Percentiles rank a stretch among this genome's conserved stretches.
Evolutionary conservation across 768 basidiomycete genomes (phyloP).

Genomic region (Rhizopogon salebrosus): DNA sequence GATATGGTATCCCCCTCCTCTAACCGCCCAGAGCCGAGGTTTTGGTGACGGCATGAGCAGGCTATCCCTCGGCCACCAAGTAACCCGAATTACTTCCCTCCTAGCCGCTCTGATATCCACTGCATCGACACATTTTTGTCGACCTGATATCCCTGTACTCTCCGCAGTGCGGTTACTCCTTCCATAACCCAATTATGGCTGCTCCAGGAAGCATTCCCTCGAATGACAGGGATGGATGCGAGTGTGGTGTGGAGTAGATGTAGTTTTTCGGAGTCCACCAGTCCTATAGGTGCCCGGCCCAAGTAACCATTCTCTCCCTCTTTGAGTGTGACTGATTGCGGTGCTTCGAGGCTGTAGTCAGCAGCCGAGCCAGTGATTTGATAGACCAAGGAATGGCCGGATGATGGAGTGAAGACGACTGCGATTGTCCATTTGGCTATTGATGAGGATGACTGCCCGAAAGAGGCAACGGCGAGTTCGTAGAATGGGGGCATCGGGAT

Average conservation of each 20-base stretch:
- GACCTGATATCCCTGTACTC: conserved; percentile 21
- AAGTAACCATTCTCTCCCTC: conserved; percentile 23
- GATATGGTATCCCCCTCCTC: conserved; percentile 2
- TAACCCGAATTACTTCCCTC: conserved; percentile 15
- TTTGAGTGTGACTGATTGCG: conserved; percentile 28
- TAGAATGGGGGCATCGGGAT: conserved; percentile 28
- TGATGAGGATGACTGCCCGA: conserved; percentile 14
- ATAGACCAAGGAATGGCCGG: conserved; percentile 26
- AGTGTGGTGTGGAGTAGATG: conserved; percentile 24
- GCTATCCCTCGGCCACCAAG: neutral
- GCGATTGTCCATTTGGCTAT: conserved; percentile 22
- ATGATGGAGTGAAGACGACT: conserved; percentile 22
- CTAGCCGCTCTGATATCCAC: conserved; percentile 24
- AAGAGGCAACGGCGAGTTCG: conserved; percentile 26
- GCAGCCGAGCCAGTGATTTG: conserved; percentile 23
- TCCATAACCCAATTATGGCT: conserved; percentile 28
- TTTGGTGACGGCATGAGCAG: neutral
- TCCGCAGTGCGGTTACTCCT: conserved; percentile 23
- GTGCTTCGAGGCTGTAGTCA: conserved; percentile 26
- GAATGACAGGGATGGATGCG: conserved; percentile 19
- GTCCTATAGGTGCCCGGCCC: conserved; percentile 18
- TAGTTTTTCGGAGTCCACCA: conserved; percentile 24
- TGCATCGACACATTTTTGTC: conserved; percentile 25
- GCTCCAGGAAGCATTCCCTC: conserved; percentile 23
- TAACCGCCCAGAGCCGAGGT: neutral